Evolutionary conservation across 148 eudicot species (phyloP), one percentile per base, ranked within the genome.

Genomic region (Salicornia ramosissima): DNA sequence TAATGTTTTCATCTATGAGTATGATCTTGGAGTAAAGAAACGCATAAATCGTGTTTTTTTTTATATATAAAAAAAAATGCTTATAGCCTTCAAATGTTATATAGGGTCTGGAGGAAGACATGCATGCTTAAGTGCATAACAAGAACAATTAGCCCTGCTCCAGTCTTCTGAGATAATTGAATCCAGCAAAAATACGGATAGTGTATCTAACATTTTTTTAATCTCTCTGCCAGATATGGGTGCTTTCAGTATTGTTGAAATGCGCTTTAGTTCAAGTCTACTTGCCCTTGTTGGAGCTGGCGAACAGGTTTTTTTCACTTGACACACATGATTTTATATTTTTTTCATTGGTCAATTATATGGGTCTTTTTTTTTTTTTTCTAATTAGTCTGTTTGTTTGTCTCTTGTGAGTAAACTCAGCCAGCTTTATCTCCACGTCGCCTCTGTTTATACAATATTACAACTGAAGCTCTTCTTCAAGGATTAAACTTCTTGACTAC

Each of bases 251-350:
- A 86, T 90, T 42, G 96, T 88, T 64, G 97, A 94, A 79, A 94
- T 94, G 99, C 91, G 91, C 57, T 94, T 79, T 72, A 84, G 85
- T 63, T 77, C 99, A 75, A 87, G 87, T 76, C 88, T 94, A 69
- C 85, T 94, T 55, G 97, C 92, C 74, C 84, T 94, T 68, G 99
- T 94, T 68, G 99, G 99, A 74, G 99, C 99, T 82, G 99, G 97
- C 68, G 91, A 90, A 84, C 99, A 90, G 96, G 98, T 94, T 51
- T 28, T 46, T 70, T 33, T 40, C 67, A 22, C 50, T n/a, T 54
- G 26, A 57, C 63, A 77, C 55, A 58, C 0, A 53, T 49, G 25
- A 29, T 22, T 33, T 78, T 78, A 57, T 51, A 52, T 30, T 31
- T 59, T 68, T 68, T 59, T 47, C 47, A 71, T 58, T 66, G 31